phyloP scores from a whole-genome alignment of 1,139 yeast genomes.

The Pichia cactophila region DNA sequence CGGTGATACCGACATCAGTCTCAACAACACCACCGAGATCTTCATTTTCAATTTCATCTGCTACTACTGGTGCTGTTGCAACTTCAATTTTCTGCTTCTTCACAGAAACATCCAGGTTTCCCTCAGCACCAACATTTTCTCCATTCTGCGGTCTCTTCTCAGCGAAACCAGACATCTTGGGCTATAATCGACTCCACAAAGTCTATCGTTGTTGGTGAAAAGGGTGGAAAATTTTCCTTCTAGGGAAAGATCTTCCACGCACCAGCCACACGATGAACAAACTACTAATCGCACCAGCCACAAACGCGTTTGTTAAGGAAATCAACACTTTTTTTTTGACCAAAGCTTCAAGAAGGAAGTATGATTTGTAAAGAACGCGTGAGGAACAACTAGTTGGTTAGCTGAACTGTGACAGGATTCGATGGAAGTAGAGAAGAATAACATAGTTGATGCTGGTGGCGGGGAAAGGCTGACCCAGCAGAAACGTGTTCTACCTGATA shows the following conservation, averaged over 20 bases:
- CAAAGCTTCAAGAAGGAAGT: neutral
- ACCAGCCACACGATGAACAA: neutral
- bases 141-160: neutral
- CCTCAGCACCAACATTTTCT: neutral
- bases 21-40: conserved; percentile 33
- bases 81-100: neutral
- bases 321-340: neutral
- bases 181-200: neutral
- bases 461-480: neutral
- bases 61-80: neutral
- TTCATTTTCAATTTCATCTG: neutral
- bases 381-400: no score
- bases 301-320: neutral
- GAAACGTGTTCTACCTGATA: conserved; percentile 27
- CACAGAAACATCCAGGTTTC: conserved; percentile 1
- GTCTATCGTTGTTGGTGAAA: neutral
- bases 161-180: neutral
- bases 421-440: neutral
- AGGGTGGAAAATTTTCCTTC: neutral
- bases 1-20: conserved; percentile 77
- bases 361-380: neutral
- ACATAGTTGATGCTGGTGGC: neutral
- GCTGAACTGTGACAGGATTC: neutral
- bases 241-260: neutral
- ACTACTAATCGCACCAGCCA: neutral